Evolutionary conservation across 78 protist genomes (phyloP).

Genomic region (Diacronema lutheri): DNA sequence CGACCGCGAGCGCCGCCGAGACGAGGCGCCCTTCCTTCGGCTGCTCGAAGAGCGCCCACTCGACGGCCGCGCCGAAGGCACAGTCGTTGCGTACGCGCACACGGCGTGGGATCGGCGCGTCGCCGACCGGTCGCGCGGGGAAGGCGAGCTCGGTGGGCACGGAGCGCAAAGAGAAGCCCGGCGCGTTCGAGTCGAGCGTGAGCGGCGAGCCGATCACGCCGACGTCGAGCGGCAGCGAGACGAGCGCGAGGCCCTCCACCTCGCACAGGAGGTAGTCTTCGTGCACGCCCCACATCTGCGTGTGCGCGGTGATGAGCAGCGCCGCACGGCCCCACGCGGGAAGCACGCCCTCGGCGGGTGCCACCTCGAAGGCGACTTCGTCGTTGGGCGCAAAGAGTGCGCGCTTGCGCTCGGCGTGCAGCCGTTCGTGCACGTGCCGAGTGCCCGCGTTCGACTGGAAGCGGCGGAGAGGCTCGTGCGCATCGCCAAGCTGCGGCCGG

Average conservation of each 20-base stretch:
- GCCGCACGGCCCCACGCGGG: background rate
- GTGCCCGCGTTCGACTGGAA: background rate
- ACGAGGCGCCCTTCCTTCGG: background rate
- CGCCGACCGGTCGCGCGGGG: background rate
- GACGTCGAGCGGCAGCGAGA: background rate
- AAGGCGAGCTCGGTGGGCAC: background rate
- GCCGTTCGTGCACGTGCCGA: background rate
- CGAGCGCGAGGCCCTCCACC: background rate
- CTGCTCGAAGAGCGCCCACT: background rate
- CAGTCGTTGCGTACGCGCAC: background rate
- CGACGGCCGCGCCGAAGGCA: background rate
- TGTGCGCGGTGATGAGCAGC: background rate
- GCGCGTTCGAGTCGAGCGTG: background rate
- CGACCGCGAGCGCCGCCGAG: too few relatives aligned
- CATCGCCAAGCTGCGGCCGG: background rate
- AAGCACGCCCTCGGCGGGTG: background rate
- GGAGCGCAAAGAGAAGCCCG: background rate
- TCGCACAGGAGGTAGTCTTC: background rate
- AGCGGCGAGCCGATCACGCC: background rate
- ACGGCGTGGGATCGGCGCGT: background rate
- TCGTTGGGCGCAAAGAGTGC: background rate
- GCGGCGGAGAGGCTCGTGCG: background rate
- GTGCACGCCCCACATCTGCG: background rate
- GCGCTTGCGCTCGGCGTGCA: background rate
- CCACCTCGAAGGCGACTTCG: background rate